Conservation (phyloP, 1,284 basidiomycete genomes). For the Somion occarium region DNA sequence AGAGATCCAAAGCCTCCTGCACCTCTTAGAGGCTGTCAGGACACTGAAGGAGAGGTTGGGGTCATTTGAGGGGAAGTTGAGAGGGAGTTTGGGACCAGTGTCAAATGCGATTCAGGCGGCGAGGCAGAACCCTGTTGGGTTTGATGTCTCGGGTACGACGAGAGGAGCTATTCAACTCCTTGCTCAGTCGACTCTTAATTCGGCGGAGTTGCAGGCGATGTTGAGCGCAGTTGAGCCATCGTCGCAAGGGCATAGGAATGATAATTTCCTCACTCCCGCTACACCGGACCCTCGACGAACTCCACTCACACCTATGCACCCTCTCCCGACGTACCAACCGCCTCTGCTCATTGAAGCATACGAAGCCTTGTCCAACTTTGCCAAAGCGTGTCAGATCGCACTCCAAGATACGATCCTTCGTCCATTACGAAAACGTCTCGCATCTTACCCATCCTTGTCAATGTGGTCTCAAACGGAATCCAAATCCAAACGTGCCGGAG, state of each 20-base stretch:
- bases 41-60: constrained; percentile 63
- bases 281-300: constrained; percentile 22
- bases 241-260: constrained; percentile 20
- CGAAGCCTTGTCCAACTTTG: constrained; percentile 61
- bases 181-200: constrained; percentile 79
- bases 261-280: constrained; percentile 23
- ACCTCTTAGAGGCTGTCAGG: constrained; percentile 75
- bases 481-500: constrained; percentile 34
- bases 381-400: constrained; percentile 69
- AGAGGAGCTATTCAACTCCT: constrained; percentile 71
- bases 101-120: constrained; percentile 54
- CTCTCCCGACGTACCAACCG: constrained; percentile 13
- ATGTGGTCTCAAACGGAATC: constrained; percentile 61
- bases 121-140: constrained; percentile 47
- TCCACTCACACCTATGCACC: constrained; percentile 20
- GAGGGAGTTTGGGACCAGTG: constrained; percentile 51
- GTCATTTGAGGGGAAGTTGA: constrained; percentile 67
- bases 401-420: constrained; percentile 82
- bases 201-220: constrained; percentile 66
- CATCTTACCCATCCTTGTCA: constrained; percentile 63
- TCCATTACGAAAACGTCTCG: constrained; percentile 77
- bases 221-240: constrained; percentile 51
- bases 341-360: constrained; percentile 54
- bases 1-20: constrained; percentile 78
- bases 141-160: constrained; percentile 56